Conservation (phyloP, 176 grass and related monocot species). For the Oryza glumipatula region DNA sequence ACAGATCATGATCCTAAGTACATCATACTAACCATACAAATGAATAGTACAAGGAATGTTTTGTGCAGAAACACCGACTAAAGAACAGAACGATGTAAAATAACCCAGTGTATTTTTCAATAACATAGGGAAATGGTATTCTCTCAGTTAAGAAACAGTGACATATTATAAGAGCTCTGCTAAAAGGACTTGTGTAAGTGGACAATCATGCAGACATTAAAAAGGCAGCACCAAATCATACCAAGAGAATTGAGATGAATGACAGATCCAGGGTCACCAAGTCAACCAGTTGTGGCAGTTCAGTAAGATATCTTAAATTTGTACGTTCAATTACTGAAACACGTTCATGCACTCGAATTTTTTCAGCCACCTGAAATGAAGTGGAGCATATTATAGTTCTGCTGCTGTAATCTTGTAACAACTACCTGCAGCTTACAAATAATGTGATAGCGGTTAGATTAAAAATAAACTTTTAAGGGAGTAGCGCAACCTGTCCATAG, state of each 20-base stretch:
- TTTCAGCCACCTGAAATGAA: constrained; percentile 91
- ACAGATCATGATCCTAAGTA: neutral
- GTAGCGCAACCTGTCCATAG: constrained; percentile 82
- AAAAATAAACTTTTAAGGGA: constrained; percentile 21
- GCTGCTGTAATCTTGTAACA: neutral
- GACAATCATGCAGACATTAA: neutral
- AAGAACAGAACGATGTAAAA: constrained; percentile 14
- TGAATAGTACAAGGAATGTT: neutral
- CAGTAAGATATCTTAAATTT: constrained; percentile 92
- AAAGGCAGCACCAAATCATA: constrained; percentile 36
- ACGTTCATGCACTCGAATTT: constrained; percentile 73
- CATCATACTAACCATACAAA: neutral
- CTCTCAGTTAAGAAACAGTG: constrained; percentile 2
- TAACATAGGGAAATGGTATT: neutral
- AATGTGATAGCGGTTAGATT: neutral
- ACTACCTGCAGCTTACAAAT: neutral
- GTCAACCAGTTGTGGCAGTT: constrained; percentile 77
- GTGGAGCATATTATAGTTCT: constrained; percentile 24
- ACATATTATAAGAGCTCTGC: neutral
- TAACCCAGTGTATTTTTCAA: neutral
- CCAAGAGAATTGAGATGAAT: constrained; percentile 97
- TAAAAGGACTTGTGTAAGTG: neutral
- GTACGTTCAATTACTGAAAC: constrained; percentile 89
- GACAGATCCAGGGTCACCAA: constrained; percentile 89
- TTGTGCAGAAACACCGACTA: neutral